Base-by-base conservation (phyloP, 164 flowering plant species). In the Tetrastigma voinierianum region DNA sequence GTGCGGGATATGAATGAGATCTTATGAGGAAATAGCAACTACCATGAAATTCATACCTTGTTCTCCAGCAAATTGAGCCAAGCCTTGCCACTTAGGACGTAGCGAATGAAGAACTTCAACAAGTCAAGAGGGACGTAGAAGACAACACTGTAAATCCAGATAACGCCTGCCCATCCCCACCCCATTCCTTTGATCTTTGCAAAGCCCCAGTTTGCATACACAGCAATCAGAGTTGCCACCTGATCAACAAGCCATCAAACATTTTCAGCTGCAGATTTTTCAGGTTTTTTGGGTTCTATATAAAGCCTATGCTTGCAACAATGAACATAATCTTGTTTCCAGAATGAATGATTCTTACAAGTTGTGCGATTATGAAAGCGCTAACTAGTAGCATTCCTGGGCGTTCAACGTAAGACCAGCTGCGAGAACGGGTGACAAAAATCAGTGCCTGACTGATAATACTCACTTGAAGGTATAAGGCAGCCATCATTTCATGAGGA, bases 161-260 rank as follows among this genome's bases (percentile, higher is more conserved):
- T 80, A 13, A 90, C 87, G 16, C 96, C 99, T n/a, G 99, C 99
- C 99, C 99, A 95, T 43, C 96, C 97, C 99, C 99, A 95, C 1
- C 97, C 97, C 56, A 78, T 51, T 66, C 99, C 99, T 55, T 82
- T 58, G 40, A 95, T 86, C 63, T 73, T 83, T 15, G 99, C 97
- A 48, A 95, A 95, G 9, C 83, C 87, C 99, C 97, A 95, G 85
- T 90, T 77, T 51, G 97, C 93, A 74, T 92, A 92, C 2, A 95
- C 99, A 1, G 97, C 99, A 23, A 95, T 77, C 21, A 92, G 1
- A 16, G 97, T 95, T 18, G 99, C 99, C 64, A 95, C 86, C 99
- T 95, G 77, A 25, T 51, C 44, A 65, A 64, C 46, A 44, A 9
- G 6, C 6, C 40, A 32, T 32, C 40, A 32, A 32, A 32, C 40